A percentile compares a stretch with the other conserved stretches of the same genome.
phyloP scores from a whole-genome alignment of 1,284 basidiomycete genomes.

The Sanghuangporus baumii region DNA sequence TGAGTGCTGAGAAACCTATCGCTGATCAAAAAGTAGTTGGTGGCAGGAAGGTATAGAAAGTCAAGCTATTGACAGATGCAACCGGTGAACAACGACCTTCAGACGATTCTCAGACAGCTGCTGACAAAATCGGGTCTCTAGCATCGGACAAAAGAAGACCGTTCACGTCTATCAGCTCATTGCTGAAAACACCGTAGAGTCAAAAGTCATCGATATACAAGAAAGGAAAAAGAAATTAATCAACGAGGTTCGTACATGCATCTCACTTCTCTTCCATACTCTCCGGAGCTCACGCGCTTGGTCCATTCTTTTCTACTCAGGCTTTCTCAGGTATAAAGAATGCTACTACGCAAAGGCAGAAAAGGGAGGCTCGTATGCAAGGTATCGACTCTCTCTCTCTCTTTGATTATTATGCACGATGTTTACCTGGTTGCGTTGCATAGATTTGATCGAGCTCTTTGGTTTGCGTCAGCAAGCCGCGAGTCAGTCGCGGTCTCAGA shows the following conservation, averaged over 20 bases:
- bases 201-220: constrained; percentile 83
- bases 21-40: constrained; percentile 40
- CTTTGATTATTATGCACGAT: not conserved
- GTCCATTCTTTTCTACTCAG: too few relatives aligned
- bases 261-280: not conserved
- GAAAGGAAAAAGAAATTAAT: constrained; percentile 71
- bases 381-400: constrained; percentile 34
- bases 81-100: constrained; percentile 35
- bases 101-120: not conserved
- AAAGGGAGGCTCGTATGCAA: constrained; percentile 69
- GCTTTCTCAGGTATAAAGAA: constrained; percentile 75
- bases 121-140: not conserved
- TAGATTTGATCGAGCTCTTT: constrained; percentile 54
- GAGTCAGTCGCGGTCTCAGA: constrained; percentile 6
- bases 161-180: constrained; percentile 87
- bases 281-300: not conserved
- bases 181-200: constrained; percentile 82
- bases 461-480: constrained; percentile 33
- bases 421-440: not conserved
- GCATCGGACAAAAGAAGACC: constrained; percentile 75
- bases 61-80: constrained; percentile 82
- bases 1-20: constrained; percentile 12
- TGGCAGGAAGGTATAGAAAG: constrained; percentile 87
- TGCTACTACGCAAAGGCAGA: constrained; percentile 63
- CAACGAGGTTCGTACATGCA: constrained; percentile 44